A percentile compares a stretch with the other conserved stretches of the same genome.
Conservation (phyloP, 495 filamentous ascomycete species). For the Cenococcum geophilum region DNA sequence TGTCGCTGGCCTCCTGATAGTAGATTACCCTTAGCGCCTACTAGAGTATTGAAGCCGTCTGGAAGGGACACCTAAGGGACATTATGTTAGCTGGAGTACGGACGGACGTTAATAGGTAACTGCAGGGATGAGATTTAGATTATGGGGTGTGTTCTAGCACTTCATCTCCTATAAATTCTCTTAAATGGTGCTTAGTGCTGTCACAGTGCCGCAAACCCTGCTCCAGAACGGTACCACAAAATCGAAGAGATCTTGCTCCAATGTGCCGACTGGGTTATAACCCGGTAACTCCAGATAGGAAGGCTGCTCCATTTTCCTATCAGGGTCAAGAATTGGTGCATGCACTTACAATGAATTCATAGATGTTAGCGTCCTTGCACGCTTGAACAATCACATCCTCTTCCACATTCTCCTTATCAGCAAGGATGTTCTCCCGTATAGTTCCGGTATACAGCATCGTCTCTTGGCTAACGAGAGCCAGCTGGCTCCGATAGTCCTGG, state of each 20-base stretch:
- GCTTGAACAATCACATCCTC: slow-evolving; percentile 67
- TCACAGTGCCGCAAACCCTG: too few species aligned
- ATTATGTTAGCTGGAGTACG: slow-evolving; percentile 1
- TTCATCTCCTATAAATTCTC: too few species aligned
- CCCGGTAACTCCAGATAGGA: too few species aligned
- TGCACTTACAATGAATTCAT: slow-evolving; percentile 71
- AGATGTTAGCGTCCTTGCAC: slow-evolving; percentile 85
- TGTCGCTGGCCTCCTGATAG: slow-evolving; percentile 42
- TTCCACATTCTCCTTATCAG: slow-evolving; percentile 52
- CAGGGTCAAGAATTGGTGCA: too few species aligned
- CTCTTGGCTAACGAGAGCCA: slow-evolving; percentile 81
- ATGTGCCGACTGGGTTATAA: too few species aligned
- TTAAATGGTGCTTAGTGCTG: background rate
- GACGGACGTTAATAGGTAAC: background rate
- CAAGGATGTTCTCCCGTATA: slow-evolving; percentile 73
- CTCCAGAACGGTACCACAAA: too few species aligned
- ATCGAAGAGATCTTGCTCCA: too few species aligned
- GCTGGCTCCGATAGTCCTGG: slow-evolving; percentile 56
- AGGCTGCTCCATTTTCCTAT: too few species aligned
- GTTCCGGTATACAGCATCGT: slow-evolving; percentile 82
- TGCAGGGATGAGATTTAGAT: background rate
- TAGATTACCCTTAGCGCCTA: slow-evolving; percentile 38
- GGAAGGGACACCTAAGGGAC: slow-evolving; percentile 12
- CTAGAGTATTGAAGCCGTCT: slow-evolving; percentile 39
- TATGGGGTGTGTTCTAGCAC: background rate